phyloP scores from a whole-genome alignment of 2,329 filamentous ascomycete genomes.

The Lomentospora prolificans region DNA sequence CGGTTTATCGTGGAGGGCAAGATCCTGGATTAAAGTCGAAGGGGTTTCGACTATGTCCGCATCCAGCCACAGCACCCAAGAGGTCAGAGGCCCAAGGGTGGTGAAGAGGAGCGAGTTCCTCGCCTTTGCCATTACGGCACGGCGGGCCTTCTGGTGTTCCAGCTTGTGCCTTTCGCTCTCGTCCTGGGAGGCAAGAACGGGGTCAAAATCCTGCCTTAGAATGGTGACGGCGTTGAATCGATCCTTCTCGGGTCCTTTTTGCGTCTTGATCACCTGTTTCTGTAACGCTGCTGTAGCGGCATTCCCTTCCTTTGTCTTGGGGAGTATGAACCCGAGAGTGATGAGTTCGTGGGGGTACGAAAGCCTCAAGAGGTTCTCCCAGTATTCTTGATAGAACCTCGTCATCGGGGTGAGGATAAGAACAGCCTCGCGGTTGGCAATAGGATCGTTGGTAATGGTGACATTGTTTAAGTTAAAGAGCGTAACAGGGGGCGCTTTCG shows the following conservation, averaged over 20 bases:
- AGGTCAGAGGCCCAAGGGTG: conserved; percentile 79
- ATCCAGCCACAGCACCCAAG: conserved; percentile 96
- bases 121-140: conserved; percentile 85
- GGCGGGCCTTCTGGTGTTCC: conserved; percentile 74
- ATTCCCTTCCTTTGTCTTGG: conserved; percentile 88
- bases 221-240: conserved; percentile 92
- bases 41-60: conserved; percentile 87
- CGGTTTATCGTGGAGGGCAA: conserved; percentile 79
- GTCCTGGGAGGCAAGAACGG: conserved; percentile 67
- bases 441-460: conserved; percentile 67
- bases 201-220: conserved; percentile 87
- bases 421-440: conserved; percentile 72
- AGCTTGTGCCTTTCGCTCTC: conserved; percentile 89
- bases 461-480: conserved; percentile 95
- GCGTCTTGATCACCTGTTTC: conserved; percentile 74
- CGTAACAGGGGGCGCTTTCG: conserved; percentile 68
- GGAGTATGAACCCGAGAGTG: conserved; percentile 90
- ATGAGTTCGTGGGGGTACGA: conserved; percentile 90
- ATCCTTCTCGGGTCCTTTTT: conserved; percentile 68
- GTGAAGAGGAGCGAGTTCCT: conserved; percentile 94
- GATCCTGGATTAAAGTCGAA: conserved; percentile 75
- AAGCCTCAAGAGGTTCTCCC: conserved; percentile 81
- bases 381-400: conserved; percentile 88
- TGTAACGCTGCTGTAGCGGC: conserved; percentile 74
- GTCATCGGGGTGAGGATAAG: conserved; percentile 89